phyloP scores from a whole-genome alignment of 208 protist genomes.

The Crithidia sp. region DNA sequence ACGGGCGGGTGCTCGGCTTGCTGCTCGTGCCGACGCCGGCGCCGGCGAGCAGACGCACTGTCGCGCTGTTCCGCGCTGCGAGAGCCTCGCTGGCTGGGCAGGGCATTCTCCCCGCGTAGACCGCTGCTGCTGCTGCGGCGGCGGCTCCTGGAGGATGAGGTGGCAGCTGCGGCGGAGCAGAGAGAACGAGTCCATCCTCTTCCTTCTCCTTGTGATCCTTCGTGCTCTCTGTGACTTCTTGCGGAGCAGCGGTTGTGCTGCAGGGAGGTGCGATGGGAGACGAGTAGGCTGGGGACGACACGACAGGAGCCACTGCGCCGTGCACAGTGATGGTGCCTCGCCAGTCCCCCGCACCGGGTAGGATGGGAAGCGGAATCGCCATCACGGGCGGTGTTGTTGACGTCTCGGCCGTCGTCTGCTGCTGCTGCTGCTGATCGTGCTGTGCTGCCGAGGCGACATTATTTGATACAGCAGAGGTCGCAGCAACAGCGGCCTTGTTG shows the following conservation, averaged over 20 bases:
- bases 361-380: constrained; percentile 39
- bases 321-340: constrained; percentile 22
- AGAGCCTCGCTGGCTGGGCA: constrained; percentile 24
- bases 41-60: constrained; percentile 18
- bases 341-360: constrained; percentile 38
- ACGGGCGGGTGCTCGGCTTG: neutral
- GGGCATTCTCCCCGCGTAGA: constrained; percentile 30
- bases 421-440: neutral
- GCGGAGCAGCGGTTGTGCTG: too few species aligned
- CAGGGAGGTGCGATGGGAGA: too few species aligned
- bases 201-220: too few species aligned
- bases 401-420: neutral
- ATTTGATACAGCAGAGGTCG: neutral
- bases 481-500: neutral
- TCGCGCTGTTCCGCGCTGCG: constrained; percentile 25
- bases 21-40: neutral
- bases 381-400: neutral
- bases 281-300: neutral
- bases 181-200: neutral
- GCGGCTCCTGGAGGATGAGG: neutral
- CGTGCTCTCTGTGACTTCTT: too few species aligned
- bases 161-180: neutral
- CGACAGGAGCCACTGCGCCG: neutral
- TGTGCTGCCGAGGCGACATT: neutral
- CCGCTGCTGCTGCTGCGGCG: neutral